Conservation (phyloP, 2,329 filamentous ascomycete species). For the Rhexocercosporidium sp. region DNA sequence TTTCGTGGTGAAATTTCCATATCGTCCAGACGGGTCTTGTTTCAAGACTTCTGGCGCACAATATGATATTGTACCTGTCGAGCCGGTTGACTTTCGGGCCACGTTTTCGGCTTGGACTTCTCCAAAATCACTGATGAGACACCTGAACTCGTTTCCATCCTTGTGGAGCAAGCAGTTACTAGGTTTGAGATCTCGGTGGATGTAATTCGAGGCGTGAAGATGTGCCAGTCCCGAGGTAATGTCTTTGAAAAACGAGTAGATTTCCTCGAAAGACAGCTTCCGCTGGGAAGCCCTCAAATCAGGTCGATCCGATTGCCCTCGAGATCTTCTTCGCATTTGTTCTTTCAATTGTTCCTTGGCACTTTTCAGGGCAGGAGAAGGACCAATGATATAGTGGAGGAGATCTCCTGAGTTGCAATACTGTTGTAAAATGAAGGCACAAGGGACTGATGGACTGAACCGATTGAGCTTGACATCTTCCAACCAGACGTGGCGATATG, state of each 20-base stretch:
- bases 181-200: slow-evolving; percentile 94
- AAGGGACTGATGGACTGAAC: slow-evolving; percentile 91
- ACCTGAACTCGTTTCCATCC: slow-evolving; percentile 72
- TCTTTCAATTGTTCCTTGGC: slow-evolving; percentile 90
- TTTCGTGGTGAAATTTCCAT: slow-evolving; percentile 94
- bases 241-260: slow-evolving; percentile 95
- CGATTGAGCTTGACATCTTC: slow-evolving; percentile 84
- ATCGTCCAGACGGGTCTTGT: slow-evolving; percentile 69
- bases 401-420: slow-evolving; percentile 96
- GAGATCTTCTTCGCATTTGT: slow-evolving; percentile 81
- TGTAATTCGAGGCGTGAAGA: slow-evolving; percentile 88
- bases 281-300: slow-evolving; percentile 32
- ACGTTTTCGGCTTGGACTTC: slow-evolving; percentile 89
- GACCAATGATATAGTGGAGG: slow-evolving; percentile 82
- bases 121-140: slow-evolving; percentile 96
- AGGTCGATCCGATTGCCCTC: slow-evolving; percentile 70
- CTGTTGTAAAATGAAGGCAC: slow-evolving; percentile 95
- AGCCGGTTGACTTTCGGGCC: slow-evolving; percentile 85
- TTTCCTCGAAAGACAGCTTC: slow-evolving; percentile 78
- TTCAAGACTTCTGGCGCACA: slow-evolving; percentile 93
- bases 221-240: slow-evolving; percentile 92
- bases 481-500: slow-evolving; percentile 96
- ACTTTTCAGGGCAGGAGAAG: slow-evolving; percentile 60
- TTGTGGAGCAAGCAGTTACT: slow-evolving; percentile 90
- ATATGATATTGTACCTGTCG: slow-evolving; percentile 96